phyloP scores from a whole-genome alignment of 768 basidiomycete species.

The Mycena venus region DNA sequence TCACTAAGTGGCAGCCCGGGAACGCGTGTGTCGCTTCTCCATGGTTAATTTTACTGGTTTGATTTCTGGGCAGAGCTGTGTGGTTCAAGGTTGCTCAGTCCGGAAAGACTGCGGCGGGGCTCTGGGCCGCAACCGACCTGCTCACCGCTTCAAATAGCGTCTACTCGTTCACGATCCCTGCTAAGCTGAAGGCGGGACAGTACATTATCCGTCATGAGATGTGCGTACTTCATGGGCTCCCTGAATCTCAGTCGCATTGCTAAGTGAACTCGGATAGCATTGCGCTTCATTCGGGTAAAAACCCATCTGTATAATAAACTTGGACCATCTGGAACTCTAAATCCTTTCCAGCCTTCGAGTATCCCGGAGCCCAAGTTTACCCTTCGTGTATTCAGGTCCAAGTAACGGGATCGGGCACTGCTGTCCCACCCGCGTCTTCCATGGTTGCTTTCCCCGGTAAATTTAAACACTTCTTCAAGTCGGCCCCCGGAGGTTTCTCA shows the following conservation, averaged over 20 bases:
- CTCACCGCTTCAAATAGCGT: constrained; percentile 54
- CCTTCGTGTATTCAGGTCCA: constrained; percentile 62
- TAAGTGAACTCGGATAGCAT: not conserved
- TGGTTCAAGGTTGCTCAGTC: constrained; percentile 66
- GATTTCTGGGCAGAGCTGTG: constrained; percentile 46
- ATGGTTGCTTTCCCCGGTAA: constrained; percentile 66
- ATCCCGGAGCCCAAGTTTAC: constrained; percentile 60
- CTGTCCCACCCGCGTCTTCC: constrained; percentile 50
- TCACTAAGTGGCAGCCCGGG: constrained; percentile 59
- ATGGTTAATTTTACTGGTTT: not conserved
- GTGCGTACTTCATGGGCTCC: constrained; percentile 37
- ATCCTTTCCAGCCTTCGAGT: constrained; percentile 46
- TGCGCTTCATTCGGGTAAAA: constrained; percentile 6
- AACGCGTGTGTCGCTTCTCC: constrained; percentile 44
- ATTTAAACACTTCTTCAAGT: not conserved
- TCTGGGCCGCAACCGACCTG: constrained; percentile 59
- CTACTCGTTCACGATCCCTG: constrained; percentile 62
- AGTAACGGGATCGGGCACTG: constrained; percentile 60
- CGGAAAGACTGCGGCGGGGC: constrained; percentile 59
- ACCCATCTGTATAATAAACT: not conserved
- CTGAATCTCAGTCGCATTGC: not conserved
- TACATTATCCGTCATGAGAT: constrained; percentile 65
- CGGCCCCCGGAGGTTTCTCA: not conserved
- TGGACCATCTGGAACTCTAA: not conserved
- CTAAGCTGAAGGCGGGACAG: constrained; percentile 60